phyloP scores from a whole-genome alignment of 495 filamentous ascomycete genomes.

The Rostrohypoxylon terebratum region DNA sequence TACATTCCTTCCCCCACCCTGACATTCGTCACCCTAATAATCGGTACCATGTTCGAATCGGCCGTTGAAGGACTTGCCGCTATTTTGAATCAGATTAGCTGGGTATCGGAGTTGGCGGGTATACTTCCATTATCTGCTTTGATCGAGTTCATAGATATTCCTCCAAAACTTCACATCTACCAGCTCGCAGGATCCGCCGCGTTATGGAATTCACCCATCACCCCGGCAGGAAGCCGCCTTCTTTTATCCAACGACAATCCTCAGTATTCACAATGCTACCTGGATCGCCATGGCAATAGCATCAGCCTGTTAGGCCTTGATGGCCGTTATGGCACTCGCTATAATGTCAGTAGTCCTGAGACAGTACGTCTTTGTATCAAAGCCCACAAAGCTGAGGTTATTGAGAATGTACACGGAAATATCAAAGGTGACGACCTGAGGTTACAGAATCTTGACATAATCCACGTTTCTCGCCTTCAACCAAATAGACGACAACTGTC shows the following conservation, averaged over 20 bases:
- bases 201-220: slow-evolving; percentile 3
- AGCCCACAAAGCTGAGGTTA: slow-evolving; percentile 2
- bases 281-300: slow-evolving; percentile 2
- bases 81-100: slow-evolving; percentile 1
- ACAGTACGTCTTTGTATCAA: neutral
- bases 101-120: slow-evolving; percentile 5
- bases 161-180: slow-evolving; percentile 4
- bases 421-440: neutral
- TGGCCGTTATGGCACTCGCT: neutral
- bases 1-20: neutral
- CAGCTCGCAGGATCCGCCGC: slow-evolving; percentile 2
- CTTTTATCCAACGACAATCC: slow-evolving; percentile 2
- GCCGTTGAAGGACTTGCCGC: slow-evolving; percentile 3
- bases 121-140: neutral
- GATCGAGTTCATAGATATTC: slow-evolving; percentile 1
- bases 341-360: neutral
- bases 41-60: neutral
- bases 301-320: slow-evolving; percentile 1
- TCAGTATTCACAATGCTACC: neutral
- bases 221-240: slow-evolving; percentile 4
- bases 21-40: neutral
- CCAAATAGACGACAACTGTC: slow-evolving; percentile 1
- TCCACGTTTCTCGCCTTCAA: slow-evolving; percentile 3
- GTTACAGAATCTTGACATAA: slow-evolving; percentile 5
- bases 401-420: neutral